A percentile compares a stretch with the other conserved stretches of the same genome.
Conservation (phyloP, 192 early-diverging fungal genomes). For the Dissophora ornata region DNA sequence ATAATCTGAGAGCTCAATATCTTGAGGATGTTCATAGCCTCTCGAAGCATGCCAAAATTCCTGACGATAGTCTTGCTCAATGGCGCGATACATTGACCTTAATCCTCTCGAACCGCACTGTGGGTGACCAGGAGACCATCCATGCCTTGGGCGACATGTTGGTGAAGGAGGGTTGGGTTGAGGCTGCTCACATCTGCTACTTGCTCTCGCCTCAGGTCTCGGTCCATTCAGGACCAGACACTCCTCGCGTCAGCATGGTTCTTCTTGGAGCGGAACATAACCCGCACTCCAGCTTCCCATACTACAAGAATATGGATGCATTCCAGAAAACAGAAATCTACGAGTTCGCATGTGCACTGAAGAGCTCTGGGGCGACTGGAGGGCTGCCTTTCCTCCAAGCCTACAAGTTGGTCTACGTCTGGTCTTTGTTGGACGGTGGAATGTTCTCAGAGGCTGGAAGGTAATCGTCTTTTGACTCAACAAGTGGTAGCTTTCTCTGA, state of each 20-base stretch:
- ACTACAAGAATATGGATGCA: constrained; percentile 65
- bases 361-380: constrained; percentile 57
- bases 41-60: constrained; percentile 2
- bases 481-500: too few relatives aligned
- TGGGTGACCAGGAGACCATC: constrained; percentile 76
- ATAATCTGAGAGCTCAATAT: constrained; percentile 9
- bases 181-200: constrained; percentile 87
- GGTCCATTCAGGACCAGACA: constrained; percentile 71
- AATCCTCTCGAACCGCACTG: constrained; percentile 87
- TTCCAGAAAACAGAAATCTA: constrained; percentile 87
- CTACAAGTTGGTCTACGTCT: constrained; percentile 87
- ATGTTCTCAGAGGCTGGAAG: constrained; percentile 72
- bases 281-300: constrained; percentile 48
- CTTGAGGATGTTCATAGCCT: neutral
- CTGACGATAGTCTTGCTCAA: constrained; percentile 55
- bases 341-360: constrained; percentile 76
- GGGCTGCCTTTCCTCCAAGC: constrained; percentile 87
- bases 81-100: constrained; percentile 84
- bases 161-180: constrained; percentile 58
- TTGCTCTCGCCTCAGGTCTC: constrained; percentile 72
- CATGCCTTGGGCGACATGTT: constrained; percentile 83
- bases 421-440: constrained; percentile 85
- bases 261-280: constrained; percentile 73
- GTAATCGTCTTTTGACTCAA: too few relatives aligned
- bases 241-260: constrained; percentile 67